Conservation (phyloP, 768 basidiomycete genomes). For the Leucocoprinus birnbaumii region DNA sequence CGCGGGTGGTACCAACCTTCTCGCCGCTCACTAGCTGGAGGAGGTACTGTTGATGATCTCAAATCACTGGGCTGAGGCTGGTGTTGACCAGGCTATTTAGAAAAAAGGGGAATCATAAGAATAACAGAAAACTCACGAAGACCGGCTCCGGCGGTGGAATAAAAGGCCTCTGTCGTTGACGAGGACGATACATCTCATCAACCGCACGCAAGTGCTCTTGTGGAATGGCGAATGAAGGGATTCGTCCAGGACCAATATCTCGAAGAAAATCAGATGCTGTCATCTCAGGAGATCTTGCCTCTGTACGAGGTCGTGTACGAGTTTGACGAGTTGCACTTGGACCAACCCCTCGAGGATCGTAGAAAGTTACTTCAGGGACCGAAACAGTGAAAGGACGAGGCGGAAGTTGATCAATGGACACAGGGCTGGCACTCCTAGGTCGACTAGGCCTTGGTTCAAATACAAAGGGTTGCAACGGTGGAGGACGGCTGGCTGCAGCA, state of each 20-base stretch:
- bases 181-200: neutral
- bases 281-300: neutral
- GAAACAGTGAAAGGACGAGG: constrained; percentile 13
- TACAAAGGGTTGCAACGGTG: constrained; percentile 15
- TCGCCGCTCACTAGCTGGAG: too few relatives aligned
- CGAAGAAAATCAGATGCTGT: constrained; percentile 1
- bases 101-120: too few relatives aligned
- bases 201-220: constrained; percentile 2
- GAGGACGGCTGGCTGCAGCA: constrained; percentile 12
- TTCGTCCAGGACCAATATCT: neutral
- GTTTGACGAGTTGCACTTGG: neutral
- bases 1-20: too few relatives aligned
- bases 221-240: neutral
- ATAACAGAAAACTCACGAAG: neutral
- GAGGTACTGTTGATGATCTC: constrained; percentile 26
- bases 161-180: neutral
- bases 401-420: constrained; percentile 13
- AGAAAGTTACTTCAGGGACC: neutral
- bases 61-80: neutral
- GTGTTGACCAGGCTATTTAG: too few relatives aligned
- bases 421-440: constrained; percentile 15
- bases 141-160: neutral
- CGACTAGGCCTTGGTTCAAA: constrained; percentile 13
- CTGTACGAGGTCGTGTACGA: neutral
- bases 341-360: neutral